Evolutionary conservation across 1,284 basidiomycete genomes (phyloP), one percentile per base, ranked within the genome.

Genomic region (Ganoderma lingzhi): DNA sequence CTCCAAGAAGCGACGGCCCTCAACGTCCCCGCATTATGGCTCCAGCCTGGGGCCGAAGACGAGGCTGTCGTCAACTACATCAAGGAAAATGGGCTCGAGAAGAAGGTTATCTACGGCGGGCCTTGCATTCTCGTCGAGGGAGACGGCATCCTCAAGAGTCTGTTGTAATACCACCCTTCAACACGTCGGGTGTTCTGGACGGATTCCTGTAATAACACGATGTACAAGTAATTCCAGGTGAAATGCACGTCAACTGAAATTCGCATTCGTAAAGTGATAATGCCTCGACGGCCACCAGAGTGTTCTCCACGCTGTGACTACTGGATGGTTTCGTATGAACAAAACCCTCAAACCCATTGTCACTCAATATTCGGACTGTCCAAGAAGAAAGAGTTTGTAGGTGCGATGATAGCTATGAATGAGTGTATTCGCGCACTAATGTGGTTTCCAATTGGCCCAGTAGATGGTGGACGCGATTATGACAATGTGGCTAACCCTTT

Each of bases 41-140:
- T 96, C 51, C 95, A 96, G 79, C 95, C 95, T 15, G 94, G 94
- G 32, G 93, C 94, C 12, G 90, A 92, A 73, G 90, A 93, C 76
- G 86, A 80, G 51, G 79, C 79, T 6, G 88, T 90, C 62, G 78
- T 78, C 48, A 73, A 80, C 14, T 90, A 83, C 72, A 86, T 91
- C 74, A 80, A 82, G 45, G 81, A 85, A 66, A 88, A 88, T 70
- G 85, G 83, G 3, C 78, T 94, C 61, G 80, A 83, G 56, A 88
- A 89, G 74, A 86, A 84, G 65, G 89, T 92, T 41, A 87, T 95
- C 69, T 86, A 88, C 70, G 91, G 91, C n/a, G 93, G 93, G 1
- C 88, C 90, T 0, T 95, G 93, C 76, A 86, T 95, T 55, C 84
- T 94, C 55, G 86, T 89, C 19, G 85, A 90, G 69, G 93, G 92